A percentile compares a stretch with the other conserved stretches of the same genome.
Evolutionary conservation across 2,329 filamentous ascomycete genomes (phyloP).

Genomic region (Ophiosphaerella korrae): DNA sequence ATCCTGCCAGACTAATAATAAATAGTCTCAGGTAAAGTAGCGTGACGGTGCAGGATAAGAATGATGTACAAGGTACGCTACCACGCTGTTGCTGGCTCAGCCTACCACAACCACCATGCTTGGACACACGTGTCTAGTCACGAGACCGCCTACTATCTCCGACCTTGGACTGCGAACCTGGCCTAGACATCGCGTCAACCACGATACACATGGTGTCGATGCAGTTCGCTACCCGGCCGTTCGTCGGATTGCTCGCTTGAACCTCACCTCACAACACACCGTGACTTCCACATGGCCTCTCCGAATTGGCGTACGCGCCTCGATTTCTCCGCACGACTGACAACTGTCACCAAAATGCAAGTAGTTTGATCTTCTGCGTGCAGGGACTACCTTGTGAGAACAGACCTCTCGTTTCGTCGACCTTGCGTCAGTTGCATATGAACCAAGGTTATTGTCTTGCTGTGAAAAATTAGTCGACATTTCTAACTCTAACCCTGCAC

Average conservation of each 20-base stretch:
- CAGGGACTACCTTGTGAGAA: slow-evolving; percentile 26
- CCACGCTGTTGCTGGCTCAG: too few relatives aligned
- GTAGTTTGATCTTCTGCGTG: slow-evolving; percentile 26
- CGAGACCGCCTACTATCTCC: too few relatives aligned
- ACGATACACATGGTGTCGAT: background rate
- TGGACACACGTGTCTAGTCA: too few relatives aligned
- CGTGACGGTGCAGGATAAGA: too few relatives aligned
- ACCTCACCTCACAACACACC: slow-evolving; percentile 3
- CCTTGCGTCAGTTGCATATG: background rate
- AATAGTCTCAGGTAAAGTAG: too few relatives aligned
- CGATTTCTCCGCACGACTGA: slow-evolving; percentile 53
- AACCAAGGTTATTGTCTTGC: too few relatives aligned
- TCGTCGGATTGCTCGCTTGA: background rate
- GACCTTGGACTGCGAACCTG: too few relatives aligned
- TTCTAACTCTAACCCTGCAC: slow-evolving; percentile 15
- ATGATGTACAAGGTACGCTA: too few relatives aligned
- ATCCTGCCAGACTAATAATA: too few relatives aligned
- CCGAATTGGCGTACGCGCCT: slow-evolving; percentile 49
- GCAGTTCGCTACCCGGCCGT: too few relatives aligned
- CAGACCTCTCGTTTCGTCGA: slow-evolving; percentile 6
- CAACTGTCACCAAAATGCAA: slow-evolving; percentile 55
- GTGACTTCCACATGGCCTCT: slow-evolving; percentile 23
- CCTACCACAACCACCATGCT: too few relatives aligned
- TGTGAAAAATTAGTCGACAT: background rate
- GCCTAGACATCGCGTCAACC: too few relatives aligned